Conservation (phyloP, 2,329 filamentous ascomycete species). For the Hymenoscyphus repandus region DNA sequence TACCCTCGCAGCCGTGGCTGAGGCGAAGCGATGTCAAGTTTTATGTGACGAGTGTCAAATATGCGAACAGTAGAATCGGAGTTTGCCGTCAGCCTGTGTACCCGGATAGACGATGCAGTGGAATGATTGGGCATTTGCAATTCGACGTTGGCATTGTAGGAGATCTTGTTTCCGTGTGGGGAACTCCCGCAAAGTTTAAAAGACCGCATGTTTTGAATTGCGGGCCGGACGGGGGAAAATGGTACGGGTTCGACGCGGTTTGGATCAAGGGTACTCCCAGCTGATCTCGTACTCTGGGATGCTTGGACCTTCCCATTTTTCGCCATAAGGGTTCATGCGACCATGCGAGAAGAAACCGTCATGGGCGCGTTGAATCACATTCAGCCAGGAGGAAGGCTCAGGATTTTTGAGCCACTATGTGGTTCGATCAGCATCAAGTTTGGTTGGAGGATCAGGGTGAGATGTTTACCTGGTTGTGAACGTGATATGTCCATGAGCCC, state of each 20-base stretch:
- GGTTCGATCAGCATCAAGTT: conserved; percentile 12
- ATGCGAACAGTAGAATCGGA: no score
- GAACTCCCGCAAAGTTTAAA: not conserved
- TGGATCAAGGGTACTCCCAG: conserved; percentile 38
- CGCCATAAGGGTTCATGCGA: conserved; percentile 47
- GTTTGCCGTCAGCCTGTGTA: no score
- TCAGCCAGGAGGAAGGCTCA: conserved; percentile 50
- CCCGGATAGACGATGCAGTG: no score
- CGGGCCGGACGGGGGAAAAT: not conserved
- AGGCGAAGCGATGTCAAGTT: no score
- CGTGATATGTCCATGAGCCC: conserved; percentile 52
- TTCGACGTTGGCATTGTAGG: no score
- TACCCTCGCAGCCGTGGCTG: no score
- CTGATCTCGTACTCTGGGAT: conserved; percentile 44
- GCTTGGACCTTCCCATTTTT: conserved; percentile 45
- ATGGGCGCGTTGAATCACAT: conserved; percentile 47
- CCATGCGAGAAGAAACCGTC: conserved; percentile 48
- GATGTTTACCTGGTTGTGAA: conserved; percentile 48
- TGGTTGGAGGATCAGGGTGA: not conserved
- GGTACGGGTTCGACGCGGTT: not conserved
- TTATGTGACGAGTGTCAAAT: no score
- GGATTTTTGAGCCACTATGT: conserved; percentile 49
- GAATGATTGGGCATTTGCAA: no score
- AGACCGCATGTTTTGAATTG: not conserved
- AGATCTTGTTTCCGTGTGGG: no score